phyloP scores from a whole-genome alignment of 495 filamentous ascomycete genomes.

The Daldinia vernicosa region DNA sequence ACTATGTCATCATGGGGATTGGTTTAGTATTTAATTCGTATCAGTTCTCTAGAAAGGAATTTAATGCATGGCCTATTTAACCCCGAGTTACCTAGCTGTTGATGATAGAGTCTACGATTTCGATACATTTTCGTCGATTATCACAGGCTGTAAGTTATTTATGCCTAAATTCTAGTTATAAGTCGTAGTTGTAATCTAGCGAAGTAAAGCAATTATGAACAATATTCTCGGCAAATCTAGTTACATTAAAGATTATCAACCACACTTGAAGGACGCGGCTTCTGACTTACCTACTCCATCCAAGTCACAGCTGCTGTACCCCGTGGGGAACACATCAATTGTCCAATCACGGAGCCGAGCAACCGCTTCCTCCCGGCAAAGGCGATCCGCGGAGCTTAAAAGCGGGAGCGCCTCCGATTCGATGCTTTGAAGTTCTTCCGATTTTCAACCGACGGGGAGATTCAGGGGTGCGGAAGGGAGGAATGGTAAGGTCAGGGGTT shows the following conservation, averaged over 20 bases:
- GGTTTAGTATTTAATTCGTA: conserved; percentile 21
- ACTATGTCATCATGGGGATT: not conserved
- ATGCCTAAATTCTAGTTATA: not conserved
- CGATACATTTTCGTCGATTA: not conserved
- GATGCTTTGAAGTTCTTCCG: conserved; percentile 7
- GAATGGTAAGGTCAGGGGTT: not conserved
- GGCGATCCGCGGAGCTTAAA: conserved; percentile 1
- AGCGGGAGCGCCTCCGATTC: conserved; percentile 13
- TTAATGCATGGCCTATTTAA: conserved; percentile 20
- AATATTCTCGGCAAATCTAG: no score
- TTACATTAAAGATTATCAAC: no score
- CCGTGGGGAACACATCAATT: not conserved
- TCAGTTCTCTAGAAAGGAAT: conserved; percentile 27
- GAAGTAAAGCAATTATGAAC: no score
- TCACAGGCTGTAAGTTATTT: not conserved
- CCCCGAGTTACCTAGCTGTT: not conserved
- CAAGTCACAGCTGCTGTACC: not conserved
- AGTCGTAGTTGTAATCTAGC: no score
- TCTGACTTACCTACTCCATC: not conserved
- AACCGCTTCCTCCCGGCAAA: conserved; percentile 13
- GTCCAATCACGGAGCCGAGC: not conserved
- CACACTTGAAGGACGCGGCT: not conserved
- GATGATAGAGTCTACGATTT: not conserved
- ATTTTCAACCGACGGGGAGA: conserved; percentile 12
- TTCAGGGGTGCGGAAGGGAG: not conserved